Conservation (phyloP, 768 basidiomycete species). For the Chalciporus piperatus region DNA sequence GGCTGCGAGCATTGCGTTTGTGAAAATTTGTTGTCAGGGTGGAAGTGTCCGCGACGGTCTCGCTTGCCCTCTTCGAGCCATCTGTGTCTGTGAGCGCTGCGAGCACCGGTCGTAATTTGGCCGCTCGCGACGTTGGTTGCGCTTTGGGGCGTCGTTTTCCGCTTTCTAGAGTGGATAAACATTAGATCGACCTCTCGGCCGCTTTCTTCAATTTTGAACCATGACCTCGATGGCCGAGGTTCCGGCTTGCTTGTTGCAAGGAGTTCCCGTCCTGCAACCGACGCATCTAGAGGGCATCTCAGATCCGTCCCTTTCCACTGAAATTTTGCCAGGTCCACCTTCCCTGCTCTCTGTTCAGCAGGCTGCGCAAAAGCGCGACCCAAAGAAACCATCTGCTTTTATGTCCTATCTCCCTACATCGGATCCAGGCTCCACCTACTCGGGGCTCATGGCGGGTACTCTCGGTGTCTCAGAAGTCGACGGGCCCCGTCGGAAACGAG, state of each 20-base stretch:
- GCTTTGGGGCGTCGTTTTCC: slow-evolving; percentile 15
- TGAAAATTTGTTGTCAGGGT: slow-evolving; percentile 26
- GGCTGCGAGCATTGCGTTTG: slow-evolving; percentile 10
- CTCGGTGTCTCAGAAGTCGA: slow-evolving; percentile 56
- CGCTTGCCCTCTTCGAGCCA: slow-evolving; percentile 21
- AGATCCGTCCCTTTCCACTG: slow-evolving; percentile 79
- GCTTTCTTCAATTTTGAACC: slow-evolving; percentile 29
- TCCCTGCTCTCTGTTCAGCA: slow-evolving; percentile 70
- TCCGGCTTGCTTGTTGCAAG: slow-evolving; percentile 70
- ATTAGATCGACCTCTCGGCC: slow-evolving; percentile 13
- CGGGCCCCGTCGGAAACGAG: slow-evolving; percentile 68
- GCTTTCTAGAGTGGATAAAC: slow-evolving; percentile 18
- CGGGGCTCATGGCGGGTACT: slow-evolving; percentile 68
- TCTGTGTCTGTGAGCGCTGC: slow-evolving; percentile 19
- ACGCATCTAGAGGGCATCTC: slow-evolving; percentile 69
- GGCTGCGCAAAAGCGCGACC: slow-evolving; percentile 71
- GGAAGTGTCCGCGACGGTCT: slow-evolving; percentile 19
- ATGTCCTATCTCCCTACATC: slow-evolving; percentile 80
- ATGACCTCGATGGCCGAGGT: slow-evolving; percentile 73
- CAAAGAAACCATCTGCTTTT: slow-evolving; percentile 65
- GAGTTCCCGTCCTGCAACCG: slow-evolving; percentile 72
- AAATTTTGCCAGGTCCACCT: slow-evolving; percentile 87
- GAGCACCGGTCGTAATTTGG: slow-evolving; percentile 15
- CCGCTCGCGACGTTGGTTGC: slow-evolving; percentile 23
- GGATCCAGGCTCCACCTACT: slow-evolving; percentile 88